Evolutionary conservation across 768 basidiomycete species (phyloP), one percentile per base, ranked within the genome.

Genomic region (Nidularia sp.): DNA sequence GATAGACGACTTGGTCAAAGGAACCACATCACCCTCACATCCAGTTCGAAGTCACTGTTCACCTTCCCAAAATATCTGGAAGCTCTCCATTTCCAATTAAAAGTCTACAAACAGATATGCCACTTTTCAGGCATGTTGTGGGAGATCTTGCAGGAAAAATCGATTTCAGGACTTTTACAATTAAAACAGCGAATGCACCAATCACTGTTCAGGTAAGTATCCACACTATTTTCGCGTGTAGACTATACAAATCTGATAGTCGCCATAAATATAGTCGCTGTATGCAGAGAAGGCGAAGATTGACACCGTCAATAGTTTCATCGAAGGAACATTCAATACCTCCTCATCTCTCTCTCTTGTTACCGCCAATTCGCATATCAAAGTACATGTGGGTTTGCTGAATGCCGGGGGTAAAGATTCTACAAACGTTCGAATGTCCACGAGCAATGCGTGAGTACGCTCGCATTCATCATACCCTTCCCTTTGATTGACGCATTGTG

Each of bases 281-380:
- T 49, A 18, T 32, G 62, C 61, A 25, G 53, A 55, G 6, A 54
- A 51, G 1, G 58, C 48, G 7, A 25, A 39, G 13, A 49, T 70
- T 34, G 57, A 4, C 34, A 65, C 63, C 32, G 65, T 62, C 18
- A 71, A 70, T 45, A 71, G 68, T 18, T 63, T 52, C 13, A 79
- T 84, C 49, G 57, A 54, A 2, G 83, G 84, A 2, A 55, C 51
- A 13, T 79, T 72, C 62, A 69, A 69, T 29, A 63, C 67, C 3
- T 59, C 65, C 10, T 62, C 68, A 1, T 63, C 63, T 2, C 64
- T 85, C 29, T 45, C 53, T 12, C 59, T 83, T 13, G 54, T 44
- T 15, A 76, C 76, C 2, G 61, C 60, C n/a, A 81, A 82, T 52
- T 73, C 64, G 0, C 59, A 45, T 3, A 75, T 85, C 54, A 47